Percentiles rank a stretch among this genome's conserved stretches.
Conservation (phyloP, 352 stramenopile genomes). For the Globisporangium cederbergense region DNA sequence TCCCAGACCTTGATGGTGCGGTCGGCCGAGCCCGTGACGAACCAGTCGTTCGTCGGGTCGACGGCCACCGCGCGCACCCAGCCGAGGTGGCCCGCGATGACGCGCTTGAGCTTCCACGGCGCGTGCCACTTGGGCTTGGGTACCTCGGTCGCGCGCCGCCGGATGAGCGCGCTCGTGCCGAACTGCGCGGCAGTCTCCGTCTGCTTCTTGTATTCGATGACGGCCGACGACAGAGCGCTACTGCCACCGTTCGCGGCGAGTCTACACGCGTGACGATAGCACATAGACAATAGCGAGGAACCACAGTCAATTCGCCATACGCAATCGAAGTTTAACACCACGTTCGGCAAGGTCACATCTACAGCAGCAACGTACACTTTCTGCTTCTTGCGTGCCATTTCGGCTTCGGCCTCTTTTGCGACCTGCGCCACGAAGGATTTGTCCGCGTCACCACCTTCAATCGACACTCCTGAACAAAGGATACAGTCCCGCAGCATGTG, state of each 20-base stretch:
- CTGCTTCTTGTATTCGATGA: conserved; percentile 68
- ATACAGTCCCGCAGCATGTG: neutral
- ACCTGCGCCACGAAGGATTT: conserved; percentile 52
- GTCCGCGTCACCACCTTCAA: conserved; percentile 11
- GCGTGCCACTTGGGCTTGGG: conserved; percentile 98
- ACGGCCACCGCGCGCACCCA: conserved; percentile 98
- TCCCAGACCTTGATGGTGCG: conserved; percentile 99
- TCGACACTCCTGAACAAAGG: conserved; percentile 9
- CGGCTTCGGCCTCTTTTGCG: conserved; percentile 47
- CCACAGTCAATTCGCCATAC: neutral
- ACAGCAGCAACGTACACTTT: conserved; percentile 33
- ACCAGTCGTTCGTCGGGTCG: conserved; percentile 98
- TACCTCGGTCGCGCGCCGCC: conserved; percentile 81
- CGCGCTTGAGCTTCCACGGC: conserved; percentile 97
- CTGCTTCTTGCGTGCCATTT: conserved; percentile 40
- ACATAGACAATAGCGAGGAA: neutral
- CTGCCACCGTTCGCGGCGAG: conserved; percentile 21
- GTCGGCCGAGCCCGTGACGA: conserved; percentile 96
- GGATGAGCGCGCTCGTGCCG: conserved; percentile 62
- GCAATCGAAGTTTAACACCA: neutral
- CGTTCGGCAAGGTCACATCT: neutral
- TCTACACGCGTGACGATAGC: conserved; percentile 10
- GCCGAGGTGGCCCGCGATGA: conserved; percentile 94
- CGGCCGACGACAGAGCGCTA: conserved; percentile 26
- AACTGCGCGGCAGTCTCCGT: conserved; percentile 46